Evolutionary conservation across 495 filamentous ascomycete genomes (phyloP).

Genomic region (Aspergillus affinis): DNA sequence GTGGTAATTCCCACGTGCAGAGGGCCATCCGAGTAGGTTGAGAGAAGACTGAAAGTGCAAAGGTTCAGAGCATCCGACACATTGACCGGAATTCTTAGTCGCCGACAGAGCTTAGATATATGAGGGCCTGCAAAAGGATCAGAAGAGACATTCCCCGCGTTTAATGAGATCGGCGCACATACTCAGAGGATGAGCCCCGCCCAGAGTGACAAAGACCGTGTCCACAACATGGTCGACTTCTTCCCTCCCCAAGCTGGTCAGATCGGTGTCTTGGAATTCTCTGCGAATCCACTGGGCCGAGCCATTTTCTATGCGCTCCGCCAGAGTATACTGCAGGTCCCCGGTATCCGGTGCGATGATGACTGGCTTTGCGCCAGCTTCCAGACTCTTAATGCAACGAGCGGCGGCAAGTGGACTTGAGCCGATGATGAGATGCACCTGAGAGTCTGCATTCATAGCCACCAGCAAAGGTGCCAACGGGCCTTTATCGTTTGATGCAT

Average conservation of each 20-base stretch:
- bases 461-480: slow-evolving; percentile 61
- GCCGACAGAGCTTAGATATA: slow-evolving; percentile 73
- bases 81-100: slow-evolving; percentile 87
- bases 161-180: slow-evolving; percentile 28
- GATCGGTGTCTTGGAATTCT: slow-evolving; percentile 69
- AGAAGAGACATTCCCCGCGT: slow-evolving; percentile 6
- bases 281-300: slow-evolving; percentile 70
- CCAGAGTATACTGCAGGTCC: slow-evolving; percentile 68
- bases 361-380: slow-evolving; percentile 82
- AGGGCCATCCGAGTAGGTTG: slow-evolving; percentile 84
- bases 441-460: slow-evolving; percentile 68
- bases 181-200: slow-evolving; percentile 53
- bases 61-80: slow-evolving; percentile 83
- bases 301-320: slow-evolving; percentile 69
- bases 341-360: slow-evolving; percentile 71
- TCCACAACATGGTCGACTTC: slow-evolving; percentile 82
- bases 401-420: slow-evolving; percentile 83
- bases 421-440: slow-evolving; percentile 85
- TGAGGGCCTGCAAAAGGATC: slow-evolving; percentile 49
- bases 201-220: slow-evolving; percentile 82
- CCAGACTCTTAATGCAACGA: slow-evolving; percentile 74
- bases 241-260: slow-evolving; percentile 72
- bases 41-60: slow-evolving; percentile 89
- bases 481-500: slow-evolving; percentile 26
- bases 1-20: slow-evolving; percentile 95